Evolutionary conservation across 1,284 basidiomycete species (phyloP), one percentile per base, ranked within the genome.

Genomic region (Boletellus deceptivus): DNA sequence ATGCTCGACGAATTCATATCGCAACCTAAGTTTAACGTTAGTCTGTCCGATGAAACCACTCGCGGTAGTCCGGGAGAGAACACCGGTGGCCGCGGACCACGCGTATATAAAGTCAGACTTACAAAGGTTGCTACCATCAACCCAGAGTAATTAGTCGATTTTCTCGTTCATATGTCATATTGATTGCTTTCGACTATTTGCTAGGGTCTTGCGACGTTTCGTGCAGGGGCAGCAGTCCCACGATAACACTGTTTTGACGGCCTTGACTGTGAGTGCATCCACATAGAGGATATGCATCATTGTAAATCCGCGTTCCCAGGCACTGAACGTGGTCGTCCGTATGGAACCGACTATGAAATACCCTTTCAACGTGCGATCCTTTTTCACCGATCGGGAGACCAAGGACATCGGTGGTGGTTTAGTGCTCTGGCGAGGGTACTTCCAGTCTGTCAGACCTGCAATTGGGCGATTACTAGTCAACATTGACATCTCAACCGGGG

Each of bases 401-500:
- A 79, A 77, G 59, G 75, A 81, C 52, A 86, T 91, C 9, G 86
- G 87, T 3, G 58, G 68, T 3, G 87, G 88, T 1, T 72, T 91
- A 18, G 74, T 82, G 40, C 71, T 89, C 3, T 87, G 86, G 84
- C 75, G 86, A 16, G 86, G 86, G 1, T 86, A 86, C 56, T 89
- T 89, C 67, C 86, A 88, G 62, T 88, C 84, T 0, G 79, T 89
- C 24, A 75, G 88, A 13, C 88, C 88, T 9, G 84, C 79, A 0
- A 76, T 82, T 18, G 79, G 80, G 2, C 74, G 73, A 16, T 80
- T 89, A 72, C 68, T 89, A 38, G 80, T 91, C 62, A 91, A 91
- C 57, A 77, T 91, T 54, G 89, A 91, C 56, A 87, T 89, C 50
- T 82, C 82, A 2, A 89, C 89, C 0, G 87, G 82, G 1, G 77